A percentile compares a stretch with the other conserved stretches of the same genome.
Conservation (phyloP, 345 rosid species). For the Gynandropsis gynandra region DNA sequence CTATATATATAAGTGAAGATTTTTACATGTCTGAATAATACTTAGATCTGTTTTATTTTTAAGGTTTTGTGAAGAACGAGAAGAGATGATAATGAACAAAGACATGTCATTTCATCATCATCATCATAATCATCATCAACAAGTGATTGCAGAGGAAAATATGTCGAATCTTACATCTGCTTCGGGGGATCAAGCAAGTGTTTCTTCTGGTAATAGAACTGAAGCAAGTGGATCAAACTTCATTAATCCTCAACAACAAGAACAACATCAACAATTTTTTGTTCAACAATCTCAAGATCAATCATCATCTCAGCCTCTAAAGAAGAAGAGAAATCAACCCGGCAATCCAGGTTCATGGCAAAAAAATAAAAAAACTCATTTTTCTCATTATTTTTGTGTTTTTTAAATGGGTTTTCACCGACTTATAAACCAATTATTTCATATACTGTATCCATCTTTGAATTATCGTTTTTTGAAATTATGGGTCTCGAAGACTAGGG, state of each 20-base stretch:
- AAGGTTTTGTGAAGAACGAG: background rate
- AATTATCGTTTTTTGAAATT: constrained; percentile 7
- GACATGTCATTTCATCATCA: constrained; percentile 35
- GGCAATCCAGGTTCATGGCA: constrained; percentile 72
- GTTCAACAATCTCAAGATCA: constrained; percentile 28
- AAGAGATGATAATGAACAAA: constrained; percentile 36
- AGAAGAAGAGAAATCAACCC: constrained; percentile 77
- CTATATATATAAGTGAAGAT: background rate
- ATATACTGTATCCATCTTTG: background rate
- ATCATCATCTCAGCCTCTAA: constrained; percentile 23
- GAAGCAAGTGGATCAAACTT: constrained; percentile 26
- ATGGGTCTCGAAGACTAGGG: background rate
- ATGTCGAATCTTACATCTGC: constrained; percentile 67
- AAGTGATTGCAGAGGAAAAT: constrained; percentile 39
- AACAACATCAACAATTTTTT: constrained; percentile 27
- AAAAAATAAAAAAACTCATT: background rate
- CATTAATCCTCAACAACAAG: constrained; percentile 24
- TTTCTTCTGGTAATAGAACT: constrained; percentile 46
- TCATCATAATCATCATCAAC: constrained; percentile 28
- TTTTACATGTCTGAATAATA: constrained; percentile 14
- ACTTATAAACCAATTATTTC: background rate
- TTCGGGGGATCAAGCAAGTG: constrained; percentile 58
- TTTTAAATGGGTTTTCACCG: background rate
- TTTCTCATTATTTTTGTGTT: background rate
- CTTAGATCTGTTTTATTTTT: constrained; percentile 20